Conservation (phyloP, 2,329 filamentous ascomycete genomes). For the Elsinoe fawcettii region DNA sequence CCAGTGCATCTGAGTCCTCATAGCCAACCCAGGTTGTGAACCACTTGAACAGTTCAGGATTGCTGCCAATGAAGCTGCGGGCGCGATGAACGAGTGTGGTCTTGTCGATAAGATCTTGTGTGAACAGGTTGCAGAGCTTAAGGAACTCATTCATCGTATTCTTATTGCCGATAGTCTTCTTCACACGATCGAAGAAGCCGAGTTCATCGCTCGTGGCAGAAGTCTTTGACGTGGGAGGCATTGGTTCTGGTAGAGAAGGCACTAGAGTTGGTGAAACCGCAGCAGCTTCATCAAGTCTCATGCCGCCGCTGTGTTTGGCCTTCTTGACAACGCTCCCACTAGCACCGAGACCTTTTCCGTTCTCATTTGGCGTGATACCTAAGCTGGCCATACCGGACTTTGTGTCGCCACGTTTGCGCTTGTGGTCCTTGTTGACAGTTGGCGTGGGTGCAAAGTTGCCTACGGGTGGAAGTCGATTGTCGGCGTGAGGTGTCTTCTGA, state of each 20-base stretch:
- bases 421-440: conserved; percentile 80
- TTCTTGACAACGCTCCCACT: conserved; percentile 36
- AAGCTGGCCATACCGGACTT: conserved; percentile 11
- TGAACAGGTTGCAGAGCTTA: conserved; percentile 93
- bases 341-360: conserved; percentile 6
- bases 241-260: conserved; percentile 77
- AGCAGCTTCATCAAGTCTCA: conserved; percentile 51
- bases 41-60: conserved; percentile 78
- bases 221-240: conserved; percentile 65
- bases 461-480: conserved; percentile 67
- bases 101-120: conserved; percentile 82
- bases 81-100: conserved; percentile 76
- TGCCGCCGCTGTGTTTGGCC: conserved; percentile 61
- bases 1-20: conserved; percentile 61
- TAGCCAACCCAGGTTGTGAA: conserved; percentile 79
- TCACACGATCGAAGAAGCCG: conserved; percentile 89
- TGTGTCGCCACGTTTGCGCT: conserved; percentile 34
- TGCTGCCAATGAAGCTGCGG: conserved; percentile 76
- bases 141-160: conserved; percentile 91
- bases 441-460: conserved; percentile 85
- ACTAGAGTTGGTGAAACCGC: conserved; percentile 78
- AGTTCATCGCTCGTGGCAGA: conserved; percentile 79
- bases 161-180: conserved; percentile 92
- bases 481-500: conserved; percentile 43
- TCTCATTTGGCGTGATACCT: neutral